Percentiles rank a stretch among this genome's conserved stretches.
Conservation (phyloP, 768 basidiomycete species). For the Termitomyces sp. region DNA sequence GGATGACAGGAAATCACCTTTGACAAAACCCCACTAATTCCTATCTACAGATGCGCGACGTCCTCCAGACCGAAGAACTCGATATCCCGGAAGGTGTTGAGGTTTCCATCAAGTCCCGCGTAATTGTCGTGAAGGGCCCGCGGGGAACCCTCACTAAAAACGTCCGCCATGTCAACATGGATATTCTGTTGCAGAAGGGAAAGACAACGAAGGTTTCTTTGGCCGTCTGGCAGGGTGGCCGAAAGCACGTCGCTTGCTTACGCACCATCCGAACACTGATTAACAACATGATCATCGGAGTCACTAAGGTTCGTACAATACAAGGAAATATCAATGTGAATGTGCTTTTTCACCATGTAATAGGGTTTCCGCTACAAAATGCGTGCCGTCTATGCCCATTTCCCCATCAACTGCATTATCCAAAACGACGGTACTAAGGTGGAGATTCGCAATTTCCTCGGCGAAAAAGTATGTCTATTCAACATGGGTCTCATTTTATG, state of each 20-base stretch:
- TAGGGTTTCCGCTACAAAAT: slow-evolving; percentile 99
- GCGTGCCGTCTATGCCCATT: slow-evolving; percentile 99
- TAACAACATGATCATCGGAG: slow-evolving; percentile 96
- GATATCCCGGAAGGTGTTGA: slow-evolving; percentile 83
- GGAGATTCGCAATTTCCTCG: slow-evolving; percentile 94
- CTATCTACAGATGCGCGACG: slow-evolving; percentile 77
- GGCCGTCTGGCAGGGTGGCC: slow-evolving; percentile 96
- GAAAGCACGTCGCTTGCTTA: slow-evolving; percentile 98
- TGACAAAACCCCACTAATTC: slow-evolving; percentile 37
- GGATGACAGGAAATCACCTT: slow-evolving; percentile 30
- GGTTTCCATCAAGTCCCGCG: slow-evolving; percentile 84
- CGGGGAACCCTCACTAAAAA: slow-evolving; percentile 91
- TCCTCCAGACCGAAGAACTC: slow-evolving; percentile 92
- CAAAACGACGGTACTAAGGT: slow-evolving; percentile 66
- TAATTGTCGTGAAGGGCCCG: slow-evolving; percentile 90
- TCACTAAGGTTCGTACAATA: slow-evolving; percentile 70
- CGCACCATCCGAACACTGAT: slow-evolving; percentile 95
- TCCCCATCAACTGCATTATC: slow-evolving; percentile 99
- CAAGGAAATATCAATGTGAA: neutral
- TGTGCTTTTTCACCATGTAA: neutral
- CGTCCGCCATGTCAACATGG: slow-evolving; percentile 92
- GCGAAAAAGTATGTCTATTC: slow-evolving; percentile 71
- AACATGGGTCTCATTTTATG: neutral
- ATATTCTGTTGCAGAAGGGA: slow-evolving; percentile 79
- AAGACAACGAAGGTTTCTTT: slow-evolving; percentile 81